These are phyloP conservation scores for Lathyrus aphaca DNA, from an alignment of 306 rosid genomes.

Conservation along the genomic window DNA sequence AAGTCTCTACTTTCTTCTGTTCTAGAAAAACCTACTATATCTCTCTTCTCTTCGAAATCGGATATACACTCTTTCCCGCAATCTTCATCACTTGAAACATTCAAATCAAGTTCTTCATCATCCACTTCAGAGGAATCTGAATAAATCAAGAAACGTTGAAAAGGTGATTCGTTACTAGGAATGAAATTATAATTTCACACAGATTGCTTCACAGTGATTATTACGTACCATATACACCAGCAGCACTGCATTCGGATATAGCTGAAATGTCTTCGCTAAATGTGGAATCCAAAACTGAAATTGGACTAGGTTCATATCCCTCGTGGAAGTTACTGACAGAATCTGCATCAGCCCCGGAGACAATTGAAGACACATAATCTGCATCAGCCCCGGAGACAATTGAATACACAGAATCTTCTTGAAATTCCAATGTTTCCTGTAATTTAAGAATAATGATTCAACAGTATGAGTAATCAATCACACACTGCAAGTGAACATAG, in stretches of 20 bases:
- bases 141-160: slow-evolving; percentile 46
- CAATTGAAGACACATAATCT: slow-evolving; percentile 47
- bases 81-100: slow-evolving; percentile 83
- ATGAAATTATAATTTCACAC: slow-evolving; percentile 23
- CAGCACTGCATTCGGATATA: slow-evolving; percentile 40
- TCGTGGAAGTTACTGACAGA: slow-evolving; percentile 49
- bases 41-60: slow-evolving; percentile 43
- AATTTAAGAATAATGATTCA: slow-evolving; percentile 32
- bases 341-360: slow-evolving; percentile 44
- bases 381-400: slow-evolving; percentile 41
- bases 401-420: slow-evolving; percentile 50
- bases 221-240: slow-evolving; percentile 53
- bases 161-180: slow-evolving; percentile 35
- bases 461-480: slow-evolving; percentile 3
- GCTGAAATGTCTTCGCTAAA: slow-evolving; percentile 48
- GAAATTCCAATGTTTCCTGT: slow-evolving; percentile 52
- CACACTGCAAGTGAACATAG: background rate
- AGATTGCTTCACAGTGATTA: slow-evolving; percentile 3
- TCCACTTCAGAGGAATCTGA: slow-evolving; percentile 60
- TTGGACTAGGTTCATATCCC: slow-evolving; percentile 68
- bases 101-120: slow-evolving; percentile 62
- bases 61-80: slow-evolving; percentile 45
- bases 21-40: slow-evolving; percentile 43
- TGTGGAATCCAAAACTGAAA: slow-evolving; percentile 69
- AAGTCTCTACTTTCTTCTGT: slow-evolving; percentile 71